Evolutionary conservation across 2,329 filamentous ascomycete genomes (phyloP).

Genomic region (Hypocrella siamensis): DNA sequence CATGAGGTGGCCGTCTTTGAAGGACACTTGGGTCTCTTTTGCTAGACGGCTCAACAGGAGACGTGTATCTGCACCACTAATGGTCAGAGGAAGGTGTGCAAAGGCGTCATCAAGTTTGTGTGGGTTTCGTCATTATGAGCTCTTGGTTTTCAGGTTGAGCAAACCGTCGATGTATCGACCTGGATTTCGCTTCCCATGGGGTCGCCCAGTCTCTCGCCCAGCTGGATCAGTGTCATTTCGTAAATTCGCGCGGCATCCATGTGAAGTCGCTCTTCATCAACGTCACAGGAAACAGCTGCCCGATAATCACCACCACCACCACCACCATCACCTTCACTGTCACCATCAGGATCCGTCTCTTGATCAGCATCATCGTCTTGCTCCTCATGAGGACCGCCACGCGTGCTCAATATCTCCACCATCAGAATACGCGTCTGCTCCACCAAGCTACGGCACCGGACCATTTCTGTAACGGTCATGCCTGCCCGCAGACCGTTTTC

Average conservation of each 20-base stretch:
- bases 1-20: too few relatives aligned
- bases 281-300: slow-evolving; percentile 15
- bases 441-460: slow-evolving; percentile 68
- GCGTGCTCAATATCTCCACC: slow-evolving; percentile 51
- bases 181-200: slow-evolving; percentile 9
- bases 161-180: slow-evolving; percentile 1
- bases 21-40: too few relatives aligned
- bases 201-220: slow-evolving; percentile 51
- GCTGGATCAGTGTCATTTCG: slow-evolving; percentile 59
- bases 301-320: slow-evolving; percentile 16
- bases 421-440: slow-evolving; percentile 59
- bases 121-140: too few relatives aligned
- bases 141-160: too few relatives aligned
- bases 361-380: slow-evolving; percentile 19
- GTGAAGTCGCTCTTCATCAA: slow-evolving; percentile 35
- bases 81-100: too few relatives aligned
- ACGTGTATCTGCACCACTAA: too few relatives aligned
- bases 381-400: too few relatives aligned
- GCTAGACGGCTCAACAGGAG: too few relatives aligned
- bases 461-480: slow-evolving; percentile 69
- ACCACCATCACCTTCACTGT: slow-evolving; percentile 20
- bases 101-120: too few relatives aligned
- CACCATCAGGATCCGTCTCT: slow-evolving; percentile 20
- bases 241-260: slow-evolving; percentile 66
- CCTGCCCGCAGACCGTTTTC: slow-evolving; percentile 44